These are phyloP conservation scores for Achaetomiella virescens DNA, from an alignment of 495 filamentous ascomycete genomes.

Conservation along the genomic window DNA sequence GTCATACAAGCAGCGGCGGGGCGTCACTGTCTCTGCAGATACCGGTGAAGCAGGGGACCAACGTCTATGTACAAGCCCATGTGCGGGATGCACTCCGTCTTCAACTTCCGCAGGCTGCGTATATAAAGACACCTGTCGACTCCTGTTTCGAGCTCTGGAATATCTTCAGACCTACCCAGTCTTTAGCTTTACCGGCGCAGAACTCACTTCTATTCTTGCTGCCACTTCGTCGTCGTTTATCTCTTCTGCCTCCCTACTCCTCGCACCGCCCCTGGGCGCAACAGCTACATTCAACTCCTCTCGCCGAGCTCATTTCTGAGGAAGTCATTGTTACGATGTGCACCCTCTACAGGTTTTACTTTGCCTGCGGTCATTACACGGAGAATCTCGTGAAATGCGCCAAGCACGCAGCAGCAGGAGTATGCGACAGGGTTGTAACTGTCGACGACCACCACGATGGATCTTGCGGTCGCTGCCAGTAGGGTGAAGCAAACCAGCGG, in stretches of 20 bases:
- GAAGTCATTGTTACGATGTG: background rate
- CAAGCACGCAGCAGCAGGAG: background rate
- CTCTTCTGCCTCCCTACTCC: no score
- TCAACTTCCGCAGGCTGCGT: background rate
- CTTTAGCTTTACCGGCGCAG: no score
- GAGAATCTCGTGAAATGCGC: background rate
- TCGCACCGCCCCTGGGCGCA: no score
- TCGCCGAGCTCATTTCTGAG: no score
- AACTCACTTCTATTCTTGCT: no score
- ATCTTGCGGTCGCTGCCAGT: background rate
- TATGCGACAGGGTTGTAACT: background rate
- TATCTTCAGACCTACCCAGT: background rate
- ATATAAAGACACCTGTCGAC: conserved; percentile 4
- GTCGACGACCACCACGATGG: background rate
- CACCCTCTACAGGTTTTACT: background rate
- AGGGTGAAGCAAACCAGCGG: no score
- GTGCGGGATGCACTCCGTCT: background rate
- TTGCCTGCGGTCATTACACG: background rate
- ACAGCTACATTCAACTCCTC: no score
- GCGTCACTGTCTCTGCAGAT: background rate
- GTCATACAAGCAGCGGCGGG: background rate
- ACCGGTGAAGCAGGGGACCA: background rate
- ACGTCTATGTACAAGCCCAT: background rate
- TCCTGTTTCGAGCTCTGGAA: background rate
- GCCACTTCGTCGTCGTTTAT: no score